Conservation (phyloP, 352 stramenopile species). For the Pythium coloratum region DNA sequence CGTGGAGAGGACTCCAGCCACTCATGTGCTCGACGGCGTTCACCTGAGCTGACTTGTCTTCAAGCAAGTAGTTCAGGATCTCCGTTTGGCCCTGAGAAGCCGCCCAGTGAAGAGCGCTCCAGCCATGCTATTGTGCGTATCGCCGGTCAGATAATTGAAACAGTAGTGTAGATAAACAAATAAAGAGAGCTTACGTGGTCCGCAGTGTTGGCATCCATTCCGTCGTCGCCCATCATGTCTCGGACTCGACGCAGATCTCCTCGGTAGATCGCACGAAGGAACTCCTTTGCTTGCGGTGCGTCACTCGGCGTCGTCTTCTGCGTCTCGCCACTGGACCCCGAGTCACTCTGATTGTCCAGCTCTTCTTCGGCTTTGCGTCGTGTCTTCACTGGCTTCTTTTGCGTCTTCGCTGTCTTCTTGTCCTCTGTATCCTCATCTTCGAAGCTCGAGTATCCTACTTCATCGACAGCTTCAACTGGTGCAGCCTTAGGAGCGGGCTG, state of each 20-base stretch:
- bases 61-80: slow-evolving; percentile 50
- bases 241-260: slow-evolving; percentile 51
- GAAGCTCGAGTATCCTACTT: slow-evolving; percentile 68
- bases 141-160: not conserved
- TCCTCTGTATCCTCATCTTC: slow-evolving; percentile 38
- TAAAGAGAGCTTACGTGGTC: slow-evolving; percentile 50
- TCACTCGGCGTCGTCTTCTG: slow-evolving; percentile 53
- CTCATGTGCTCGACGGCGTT: slow-evolving; percentile 73
- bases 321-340: slow-evolving; percentile 20
- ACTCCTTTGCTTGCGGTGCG: slow-evolving; percentile 52
- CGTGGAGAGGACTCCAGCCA: slow-evolving; percentile 67
- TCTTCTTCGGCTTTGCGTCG: not conserved
- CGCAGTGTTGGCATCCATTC: slow-evolving; percentile 46
- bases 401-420: slow-evolving; percentile 17
- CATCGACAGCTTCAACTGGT: slow-evolving; percentile 8
- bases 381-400: slow-evolving; percentile 15
- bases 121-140: slow-evolving; percentile 51
- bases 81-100: slow-evolving; percentile 62
- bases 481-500: not conserved
- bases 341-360: slow-evolving; percentile 27
- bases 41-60: slow-evolving; percentile 34
- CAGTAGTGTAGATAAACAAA: slow-evolving; percentile 3
- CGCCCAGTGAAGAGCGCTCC: slow-evolving; percentile 77
- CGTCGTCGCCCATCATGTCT: slow-evolving; percentile 50
- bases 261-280: slow-evolving; percentile 64